Conservation (phyloP, 2,329 filamentous ascomycete genomes). For the Trichoderma koningii region DNA sequence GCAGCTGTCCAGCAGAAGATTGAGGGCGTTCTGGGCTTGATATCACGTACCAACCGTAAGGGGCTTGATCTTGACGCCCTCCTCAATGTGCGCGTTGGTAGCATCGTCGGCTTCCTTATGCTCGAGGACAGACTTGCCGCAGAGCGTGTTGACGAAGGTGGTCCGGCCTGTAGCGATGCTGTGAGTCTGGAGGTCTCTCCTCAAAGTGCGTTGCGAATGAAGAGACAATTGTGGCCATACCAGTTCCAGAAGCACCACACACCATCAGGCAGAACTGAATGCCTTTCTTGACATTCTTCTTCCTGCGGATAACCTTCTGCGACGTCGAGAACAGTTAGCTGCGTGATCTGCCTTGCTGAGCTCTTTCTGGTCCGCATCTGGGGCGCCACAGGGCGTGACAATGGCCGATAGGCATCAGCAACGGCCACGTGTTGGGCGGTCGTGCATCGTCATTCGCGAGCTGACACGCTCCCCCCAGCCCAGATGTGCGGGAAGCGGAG, state of each 20-base stretch:
- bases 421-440: background rate
- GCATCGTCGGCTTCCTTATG: slow-evolving; percentile 95
- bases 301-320: slow-evolving; percentile 94
- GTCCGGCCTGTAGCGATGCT: slow-evolving; percentile 69
- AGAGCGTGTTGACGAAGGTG: slow-evolving; percentile 99
- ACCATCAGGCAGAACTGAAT: slow-evolving; percentile 99
- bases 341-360: background rate
- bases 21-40: background rate
- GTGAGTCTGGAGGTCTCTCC: slow-evolving; percentile 31
- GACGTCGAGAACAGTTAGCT: background rate
- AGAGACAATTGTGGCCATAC: slow-evolving; percentile 55
- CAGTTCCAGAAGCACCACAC: slow-evolving; percentile 97
- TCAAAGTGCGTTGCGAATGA: slow-evolving; percentile 3
- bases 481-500: background rate
- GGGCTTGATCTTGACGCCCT: slow-evolving; percentile 98
- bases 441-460: background rate
- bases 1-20: background rate
- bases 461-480: background rate
- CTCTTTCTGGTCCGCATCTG: background rate
- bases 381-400: background rate
- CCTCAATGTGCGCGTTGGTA: slow-evolving; percentile 84
- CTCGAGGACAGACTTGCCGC: slow-evolving; percentile 86
- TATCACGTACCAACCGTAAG: slow-evolving; percentile 79
- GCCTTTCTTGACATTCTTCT: slow-evolving; percentile 99
- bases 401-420: background rate